Evolutionary conservation across 1,139 yeast genomes (phyloP), one percentile per base, ranked within the genome.

Genomic region (Pichia cactophila): DNA sequence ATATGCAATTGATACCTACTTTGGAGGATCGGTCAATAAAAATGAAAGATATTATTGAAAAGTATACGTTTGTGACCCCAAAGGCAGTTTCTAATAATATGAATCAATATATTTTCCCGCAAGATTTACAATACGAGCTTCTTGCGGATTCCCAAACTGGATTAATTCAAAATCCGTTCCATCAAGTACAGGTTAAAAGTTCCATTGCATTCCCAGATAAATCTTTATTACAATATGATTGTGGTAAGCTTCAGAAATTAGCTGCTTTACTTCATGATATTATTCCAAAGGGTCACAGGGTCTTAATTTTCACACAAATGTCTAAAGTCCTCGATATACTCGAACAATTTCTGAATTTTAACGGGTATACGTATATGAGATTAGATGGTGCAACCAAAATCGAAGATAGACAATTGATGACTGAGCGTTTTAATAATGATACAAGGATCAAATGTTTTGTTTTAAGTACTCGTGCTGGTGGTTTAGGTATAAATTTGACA

Each of bases 131-230:
- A 36, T 54, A 61, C 5, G 66, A 61, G 46, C 59, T 78, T 1
- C 59, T 63, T 14, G 36, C 50, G 49, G 63, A 63, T 42, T 72
- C 72, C 36, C 72, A 69, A 14, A 52, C 42, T 20, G 48, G 50
- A 17, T 40, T 44, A 16, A 61, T 75, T 20, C 67, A 64, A 9
- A 81, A 85, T 50, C 89, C 96, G 14, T 83, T 88, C 68, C 96
- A 89, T 61, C 81, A 81, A 54, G 70, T 94, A 0, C 97, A 92
- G 65, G 86, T 88, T 20, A 86, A 89, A 60, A 70, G 89, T 45
- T 84, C 97, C 0, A 88, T 94, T 60, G 97, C 96, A 16, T 94
- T 94, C 65, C 99, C 99, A 0, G 98, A 94, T 63, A 92, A 90
- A 63, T 82, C 94, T 14, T 70, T 94, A 53, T 69, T 94, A 50